Conservation (phyloP, 768 basidiomycete species). For the Hericium alpestre region DNA sequence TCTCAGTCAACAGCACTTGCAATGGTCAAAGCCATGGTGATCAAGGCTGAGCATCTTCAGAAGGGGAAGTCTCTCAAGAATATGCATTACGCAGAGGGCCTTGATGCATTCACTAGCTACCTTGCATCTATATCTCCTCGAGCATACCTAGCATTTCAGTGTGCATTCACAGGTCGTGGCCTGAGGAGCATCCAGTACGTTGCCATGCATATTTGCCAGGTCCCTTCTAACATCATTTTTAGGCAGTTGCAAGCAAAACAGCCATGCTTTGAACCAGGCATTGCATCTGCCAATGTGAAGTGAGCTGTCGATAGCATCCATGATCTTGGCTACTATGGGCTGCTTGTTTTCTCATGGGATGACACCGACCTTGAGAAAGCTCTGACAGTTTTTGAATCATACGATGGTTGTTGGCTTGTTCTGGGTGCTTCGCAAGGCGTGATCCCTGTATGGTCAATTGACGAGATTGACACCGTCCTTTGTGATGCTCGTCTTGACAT, state of each 20-base stretch:
- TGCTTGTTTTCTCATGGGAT: background rate
- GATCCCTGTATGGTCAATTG: background rate
- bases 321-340: background rate
- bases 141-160: background rate
- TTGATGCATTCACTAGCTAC: background rate
- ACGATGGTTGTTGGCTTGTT: background rate
- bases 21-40: background rate
- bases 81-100: background rate
- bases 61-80: background rate
- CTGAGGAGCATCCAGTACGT: background rate
- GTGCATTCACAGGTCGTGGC: background rate
- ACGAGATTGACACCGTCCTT: background rate
- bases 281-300: background rate
- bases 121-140: background rate
- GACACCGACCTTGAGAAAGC: background rate
- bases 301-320: background rate
- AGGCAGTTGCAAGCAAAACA: background rate
- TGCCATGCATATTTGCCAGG: too few relatives aligned
- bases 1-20: constrained; percentile 2
- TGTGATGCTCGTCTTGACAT: background rate
- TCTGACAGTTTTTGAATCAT: background rate
- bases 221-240: background rate
- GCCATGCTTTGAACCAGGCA: background rate
- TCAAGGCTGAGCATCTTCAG: background rate
- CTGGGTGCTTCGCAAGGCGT: background rate